Evolutionary conservation across 2,329 filamentous ascomycete species (phyloP), one percentile per base, ranked within the genome.

Genomic region (Exophiala sp.): DNA sequence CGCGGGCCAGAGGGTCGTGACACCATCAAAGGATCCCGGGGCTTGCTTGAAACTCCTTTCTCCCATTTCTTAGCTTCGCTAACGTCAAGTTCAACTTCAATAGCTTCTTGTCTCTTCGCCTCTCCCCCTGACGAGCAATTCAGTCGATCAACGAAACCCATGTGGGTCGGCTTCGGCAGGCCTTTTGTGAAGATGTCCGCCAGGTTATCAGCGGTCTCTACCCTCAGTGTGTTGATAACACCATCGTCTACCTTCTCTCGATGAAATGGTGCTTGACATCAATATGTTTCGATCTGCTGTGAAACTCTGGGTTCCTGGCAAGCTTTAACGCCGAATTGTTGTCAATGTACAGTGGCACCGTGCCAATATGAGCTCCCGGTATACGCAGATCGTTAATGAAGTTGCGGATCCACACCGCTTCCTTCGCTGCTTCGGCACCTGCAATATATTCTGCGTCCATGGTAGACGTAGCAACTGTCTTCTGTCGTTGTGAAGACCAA

Each of bases 391-490:
- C 45, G 12, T 57, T 54, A 3, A 58, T 24, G 39, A 60, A 52
- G 39, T 52, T 55, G 1, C 39, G 1, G 5, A 59, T 46, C 45
- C 41, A 59, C 2, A 47, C 34, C 2, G 36, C 53, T 32, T 59
- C 43, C 45, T 21, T 34, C 12, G 53, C 44, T 6, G 54, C 54
- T 34, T 54, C 44, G 8, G 36, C 39, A 1, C 20, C 39, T 2
- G 50, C 55, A 35, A 65, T 60, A 44, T 62, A 66, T 35, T 65
- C 60, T 1, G 61, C 56, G 42, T 66, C 57, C 16, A 54, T 61
- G 2, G 57, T 63, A 3, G 58, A 64, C 12, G 48, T 50, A 9
- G 64, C 52, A 2, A 67, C 48, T 43, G 57, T 50, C 42, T 36
- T 48, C 52, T 66, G 57, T 47, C 62, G 60, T 43, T 60, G 58